Conservation (phyloP, 2,329 filamentous ascomycete genomes). For the Zymoseptoria tritici region DNA sequence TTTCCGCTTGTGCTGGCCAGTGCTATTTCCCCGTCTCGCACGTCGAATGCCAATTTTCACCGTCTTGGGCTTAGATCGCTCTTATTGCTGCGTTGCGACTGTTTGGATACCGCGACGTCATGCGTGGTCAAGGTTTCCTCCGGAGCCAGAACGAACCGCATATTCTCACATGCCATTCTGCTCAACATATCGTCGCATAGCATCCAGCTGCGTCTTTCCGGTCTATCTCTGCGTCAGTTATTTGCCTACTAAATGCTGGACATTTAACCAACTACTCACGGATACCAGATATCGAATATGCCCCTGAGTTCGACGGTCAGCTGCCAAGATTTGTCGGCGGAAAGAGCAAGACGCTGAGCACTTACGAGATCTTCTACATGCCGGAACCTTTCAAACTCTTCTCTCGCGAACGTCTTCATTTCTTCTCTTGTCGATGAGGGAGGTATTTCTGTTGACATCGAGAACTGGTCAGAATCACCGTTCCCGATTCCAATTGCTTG, state of each 20-base stretch:
- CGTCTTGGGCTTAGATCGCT: background rate
- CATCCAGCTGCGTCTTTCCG: slow-evolving; percentile 45
- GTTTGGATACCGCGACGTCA: background rate
- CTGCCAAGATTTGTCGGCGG: background rate
- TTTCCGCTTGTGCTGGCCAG: background rate
- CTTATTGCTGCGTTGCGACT: background rate
- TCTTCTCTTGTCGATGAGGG: slow-evolving; percentile 33
- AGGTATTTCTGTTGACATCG: slow-evolving; percentile 27
- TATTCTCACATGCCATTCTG: slow-evolving; percentile 13
- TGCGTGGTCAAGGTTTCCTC: background rate
- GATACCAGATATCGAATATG: slow-evolving; percentile 45
- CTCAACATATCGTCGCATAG: slow-evolving; percentile 39
- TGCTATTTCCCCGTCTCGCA: background rate
- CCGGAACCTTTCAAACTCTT: slow-evolving; percentile 43
- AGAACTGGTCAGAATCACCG: slow-evolving; percentile 1
- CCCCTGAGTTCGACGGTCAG: slow-evolving; percentile 21
- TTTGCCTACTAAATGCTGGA: background rate
- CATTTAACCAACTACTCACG: slow-evolving; percentile 22
- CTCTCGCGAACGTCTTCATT: slow-evolving; percentile 42
- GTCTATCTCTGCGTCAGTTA: slow-evolving; percentile 24
- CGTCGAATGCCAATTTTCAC: background rate
- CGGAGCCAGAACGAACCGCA: background rate
- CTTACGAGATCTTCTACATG: slow-evolving; percentile 41
- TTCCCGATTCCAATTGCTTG: background rate
- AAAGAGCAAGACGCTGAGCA: slow-evolving; percentile 1